phyloP scores from a whole-genome alignment of 208 protist genomes.

The Leishmania amazonensis region DNA sequence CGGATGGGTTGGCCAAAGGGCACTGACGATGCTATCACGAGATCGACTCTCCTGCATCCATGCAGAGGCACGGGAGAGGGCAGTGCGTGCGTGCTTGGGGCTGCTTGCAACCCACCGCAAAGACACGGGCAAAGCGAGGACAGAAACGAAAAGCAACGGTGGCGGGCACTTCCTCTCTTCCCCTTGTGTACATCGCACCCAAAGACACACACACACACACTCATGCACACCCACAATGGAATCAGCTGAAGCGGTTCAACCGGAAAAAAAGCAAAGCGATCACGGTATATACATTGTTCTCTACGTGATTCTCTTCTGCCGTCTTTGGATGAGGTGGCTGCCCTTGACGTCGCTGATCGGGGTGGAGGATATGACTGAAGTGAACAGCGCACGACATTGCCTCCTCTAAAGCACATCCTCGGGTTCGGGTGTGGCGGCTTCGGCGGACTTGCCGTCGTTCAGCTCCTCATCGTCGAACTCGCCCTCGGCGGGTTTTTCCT shows the following conservation, averaged over 20 bases:
- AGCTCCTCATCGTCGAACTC: constrained; percentile 9
- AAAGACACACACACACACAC: constrained; percentile 10
- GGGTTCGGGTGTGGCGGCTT: constrained; percentile 7
- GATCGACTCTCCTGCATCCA: neutral
- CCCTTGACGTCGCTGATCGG: neutral
- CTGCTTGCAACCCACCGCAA: neutral
- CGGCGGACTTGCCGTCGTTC: neutral
- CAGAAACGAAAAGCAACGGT: neutral
- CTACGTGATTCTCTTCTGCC: neutral
- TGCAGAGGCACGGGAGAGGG: neutral
- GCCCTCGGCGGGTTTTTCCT: constrained; percentile 15
- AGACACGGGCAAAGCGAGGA: neutral
- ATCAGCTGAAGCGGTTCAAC: neutral
- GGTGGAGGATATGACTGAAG: neutral
- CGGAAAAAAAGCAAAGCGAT: neutral
- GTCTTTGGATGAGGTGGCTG: neutral
- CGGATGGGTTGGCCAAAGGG: neutral
- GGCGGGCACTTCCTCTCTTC: neutral
- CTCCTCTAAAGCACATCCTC: constrained; percentile 7
- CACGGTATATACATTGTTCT: constrained; percentile 10
- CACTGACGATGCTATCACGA: neutral
- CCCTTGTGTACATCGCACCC: constrained; percentile 5
- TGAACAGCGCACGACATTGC: neutral
- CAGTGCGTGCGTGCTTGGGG: neutral
- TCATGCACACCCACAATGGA: neutral